Evolutionary conservation across 2,329 filamentous ascomycete genomes (phyloP).

Genomic region (Fonsecaea monophora): DNA sequence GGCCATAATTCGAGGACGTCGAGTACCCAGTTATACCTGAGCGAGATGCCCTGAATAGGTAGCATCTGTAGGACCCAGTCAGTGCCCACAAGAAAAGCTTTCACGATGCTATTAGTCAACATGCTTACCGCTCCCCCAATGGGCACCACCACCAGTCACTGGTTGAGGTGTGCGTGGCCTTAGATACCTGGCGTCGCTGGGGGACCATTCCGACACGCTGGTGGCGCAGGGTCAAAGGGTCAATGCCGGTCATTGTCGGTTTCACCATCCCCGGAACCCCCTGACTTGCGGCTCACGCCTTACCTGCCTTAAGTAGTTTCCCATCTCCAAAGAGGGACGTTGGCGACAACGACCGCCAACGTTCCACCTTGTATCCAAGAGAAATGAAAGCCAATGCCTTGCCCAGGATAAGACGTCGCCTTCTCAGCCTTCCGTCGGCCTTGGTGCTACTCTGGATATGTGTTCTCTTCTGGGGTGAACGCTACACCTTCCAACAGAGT

Average conservation of each 20-base stretch:
- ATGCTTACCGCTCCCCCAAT: background rate
- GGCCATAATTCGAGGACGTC: background rate
- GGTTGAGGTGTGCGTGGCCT: background rate
- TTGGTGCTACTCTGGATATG: constrained; percentile 77
- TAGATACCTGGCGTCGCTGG: background rate
- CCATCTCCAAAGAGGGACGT: constrained; percentile 1
- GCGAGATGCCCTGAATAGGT: background rate
- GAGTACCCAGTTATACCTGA: background rate
- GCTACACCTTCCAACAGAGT: constrained; percentile 74
- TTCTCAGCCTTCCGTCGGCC: constrained; percentile 43
- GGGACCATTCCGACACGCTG: background rate
- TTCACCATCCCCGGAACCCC: background rate
- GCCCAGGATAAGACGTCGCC: constrained; percentile 26
- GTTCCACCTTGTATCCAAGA: constrained; percentile 12
- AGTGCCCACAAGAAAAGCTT: constrained; percentile 1
- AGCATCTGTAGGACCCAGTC: background rate
- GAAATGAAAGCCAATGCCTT: constrained; percentile 31
- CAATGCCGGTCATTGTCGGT: background rate
- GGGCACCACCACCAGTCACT: background rate
- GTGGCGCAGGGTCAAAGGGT: background rate
- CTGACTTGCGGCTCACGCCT: constrained; percentile 11
- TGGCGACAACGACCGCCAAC: constrained; percentile 18
- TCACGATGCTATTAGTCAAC: constrained; percentile 3
- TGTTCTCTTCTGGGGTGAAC: constrained; percentile 83
- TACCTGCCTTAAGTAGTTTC: constrained; percentile 10